These are phyloP conservation scores for Bombardia bombarda DNA, from an alignment of 495 filamentous ascomycete genomes.

Conservation along the genomic window DNA sequence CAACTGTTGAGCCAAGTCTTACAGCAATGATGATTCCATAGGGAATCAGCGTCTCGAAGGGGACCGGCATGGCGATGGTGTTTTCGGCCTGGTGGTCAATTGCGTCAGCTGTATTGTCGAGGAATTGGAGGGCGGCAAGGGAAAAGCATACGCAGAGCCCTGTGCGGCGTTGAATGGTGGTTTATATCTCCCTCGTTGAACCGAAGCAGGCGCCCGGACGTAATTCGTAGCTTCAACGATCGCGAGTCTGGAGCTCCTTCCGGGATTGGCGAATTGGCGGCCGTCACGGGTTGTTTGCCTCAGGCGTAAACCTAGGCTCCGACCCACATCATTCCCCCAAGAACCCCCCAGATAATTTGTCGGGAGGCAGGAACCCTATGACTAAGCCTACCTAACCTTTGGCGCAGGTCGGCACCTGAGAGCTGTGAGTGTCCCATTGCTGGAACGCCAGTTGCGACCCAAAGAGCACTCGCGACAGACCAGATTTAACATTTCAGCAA, in stretches of 20 bases:
- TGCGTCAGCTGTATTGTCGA: slow-evolving; percentile 8
- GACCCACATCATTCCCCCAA: background rate
- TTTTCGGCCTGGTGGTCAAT: slow-evolving; percentile 15
- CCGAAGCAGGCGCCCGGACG: slow-evolving; percentile 7
- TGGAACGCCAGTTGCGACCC: slow-evolving; percentile 1
- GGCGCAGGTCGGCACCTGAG: background rate
- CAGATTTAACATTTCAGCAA: background rate
- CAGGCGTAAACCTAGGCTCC: slow-evolving; percentile 5
- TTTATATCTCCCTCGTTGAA: slow-evolving; percentile 4
- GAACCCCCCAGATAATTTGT: background rate
- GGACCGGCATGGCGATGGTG: slow-evolving; percentile 70
- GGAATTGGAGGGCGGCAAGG: background rate
- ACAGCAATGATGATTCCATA: slow-evolving; percentile 87
- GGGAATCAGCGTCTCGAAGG: slow-evolving; percentile 90
- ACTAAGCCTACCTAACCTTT: slow-evolving; percentile 2
- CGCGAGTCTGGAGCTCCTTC: background rate
- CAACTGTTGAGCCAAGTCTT: too few species aligned
- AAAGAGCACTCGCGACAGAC: slow-evolving; percentile 3
- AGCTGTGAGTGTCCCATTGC: background rate
- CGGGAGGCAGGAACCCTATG: background rate
- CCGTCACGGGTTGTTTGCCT: slow-evolving; percentile 1
- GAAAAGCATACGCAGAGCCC: slow-evolving; percentile 17
- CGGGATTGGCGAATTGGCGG: slow-evolving; percentile 13
- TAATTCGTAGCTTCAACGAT: slow-evolving; percentile 1
- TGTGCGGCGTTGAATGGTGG: slow-evolving; percentile 2